phyloP scores from a whole-genome alignment of 2,329 filamentous ascomycete species.

The Chrysoporthe austroafricana region DNA sequence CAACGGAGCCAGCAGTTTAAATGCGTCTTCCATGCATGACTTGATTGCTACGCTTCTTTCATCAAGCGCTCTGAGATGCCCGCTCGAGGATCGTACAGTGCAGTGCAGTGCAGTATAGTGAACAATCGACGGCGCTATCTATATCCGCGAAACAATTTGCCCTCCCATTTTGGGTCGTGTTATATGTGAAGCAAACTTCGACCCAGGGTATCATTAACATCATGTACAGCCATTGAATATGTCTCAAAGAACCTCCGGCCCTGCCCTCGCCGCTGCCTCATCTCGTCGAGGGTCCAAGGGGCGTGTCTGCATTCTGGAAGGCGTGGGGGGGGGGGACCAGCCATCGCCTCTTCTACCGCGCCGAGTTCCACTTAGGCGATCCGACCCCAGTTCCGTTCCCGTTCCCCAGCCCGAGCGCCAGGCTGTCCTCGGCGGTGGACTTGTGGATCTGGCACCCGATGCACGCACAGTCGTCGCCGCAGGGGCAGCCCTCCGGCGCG shows the following conservation, averaged over 20 bases:
- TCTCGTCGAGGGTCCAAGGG: not conserved
- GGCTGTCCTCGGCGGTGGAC: constrained; percentile 17
- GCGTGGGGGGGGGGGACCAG: not conserved
- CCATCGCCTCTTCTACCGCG: not conserved
- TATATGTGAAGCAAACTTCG: not conserved
- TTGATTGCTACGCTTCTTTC: no score
- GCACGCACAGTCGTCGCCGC: constrained; percentile 63
- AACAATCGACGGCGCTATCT: no score
- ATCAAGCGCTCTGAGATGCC: not conserved
- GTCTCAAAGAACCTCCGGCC: not conserved
- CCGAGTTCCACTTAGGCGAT: constrained; percentile 1
- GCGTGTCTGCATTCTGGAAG: not conserved
- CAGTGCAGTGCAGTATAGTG: not conserved
- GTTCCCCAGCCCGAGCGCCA: constrained; percentile 12
- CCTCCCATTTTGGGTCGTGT: not conserved
- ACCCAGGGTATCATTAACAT: constrained; percentile 27
- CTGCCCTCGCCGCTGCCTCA: not conserved
- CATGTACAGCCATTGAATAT: constrained; percentile 10
- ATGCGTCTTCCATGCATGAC: no score
- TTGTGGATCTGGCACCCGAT: constrained; percentile 60
- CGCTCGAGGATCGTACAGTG: not conserved
- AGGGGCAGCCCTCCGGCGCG: constrained; percentile 47
- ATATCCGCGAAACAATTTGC: not conserved
- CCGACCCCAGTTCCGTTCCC: not conserved
- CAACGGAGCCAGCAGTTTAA: no score